phyloP scores from a whole-genome alignment of 768 basidiomycete genomes.

The Trametes sanguinea region DNA sequence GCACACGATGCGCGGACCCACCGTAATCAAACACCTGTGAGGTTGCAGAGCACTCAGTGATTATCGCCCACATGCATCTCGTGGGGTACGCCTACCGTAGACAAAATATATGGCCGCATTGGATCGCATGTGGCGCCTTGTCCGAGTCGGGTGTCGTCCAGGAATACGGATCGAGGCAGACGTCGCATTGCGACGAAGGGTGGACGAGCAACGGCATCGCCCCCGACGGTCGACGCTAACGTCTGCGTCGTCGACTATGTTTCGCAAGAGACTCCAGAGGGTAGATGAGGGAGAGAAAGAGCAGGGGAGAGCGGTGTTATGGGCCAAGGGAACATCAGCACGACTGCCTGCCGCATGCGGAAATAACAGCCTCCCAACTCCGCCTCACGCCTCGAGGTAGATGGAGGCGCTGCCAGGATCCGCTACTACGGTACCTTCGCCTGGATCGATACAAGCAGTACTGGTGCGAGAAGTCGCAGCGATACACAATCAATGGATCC shows the following conservation, averaged over 20 bases:
- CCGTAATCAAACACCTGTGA: constrained; percentile 54
- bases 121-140: constrained; percentile 66
- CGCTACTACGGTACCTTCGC: no score
- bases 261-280: background rate
- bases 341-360: constrained; percentile 9
- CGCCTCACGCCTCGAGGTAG: constrained; percentile 1
- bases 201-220: constrained; percentile 59
- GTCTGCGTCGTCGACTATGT: background rate
- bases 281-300: background rate
- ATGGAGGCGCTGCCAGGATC: no score
- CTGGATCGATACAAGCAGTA: no score
- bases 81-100: background rate
- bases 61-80: background rate
- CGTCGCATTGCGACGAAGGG: constrained; percentile 72
- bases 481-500: no score
- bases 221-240: background rate
- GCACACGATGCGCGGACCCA: constrained; percentile 50
- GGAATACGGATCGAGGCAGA: constrained; percentile 68
- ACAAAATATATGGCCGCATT: constrained; percentile 81
- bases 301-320: background rate
- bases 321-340: constrained; percentile 16
- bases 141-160: constrained; percentile 43
- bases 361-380: constrained; percentile 7
- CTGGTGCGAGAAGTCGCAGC: no score
- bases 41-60: background rate